phyloP scores from a whole-genome alignment of 2,329 filamentous ascomycete genomes.

The Septoria petroselini region DNA sequence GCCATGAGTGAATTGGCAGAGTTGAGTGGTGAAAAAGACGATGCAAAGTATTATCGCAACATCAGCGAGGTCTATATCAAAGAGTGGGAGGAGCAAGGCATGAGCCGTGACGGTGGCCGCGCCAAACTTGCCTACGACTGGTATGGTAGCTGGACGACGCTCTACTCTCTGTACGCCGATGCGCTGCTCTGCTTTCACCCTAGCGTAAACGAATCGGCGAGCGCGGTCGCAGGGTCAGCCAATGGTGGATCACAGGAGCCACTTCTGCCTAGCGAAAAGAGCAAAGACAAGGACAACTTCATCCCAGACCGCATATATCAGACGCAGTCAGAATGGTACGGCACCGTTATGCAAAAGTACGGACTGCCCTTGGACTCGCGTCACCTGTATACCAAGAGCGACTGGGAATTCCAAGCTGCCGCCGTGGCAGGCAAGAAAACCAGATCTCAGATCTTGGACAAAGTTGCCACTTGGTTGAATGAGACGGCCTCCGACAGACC shows the following conservation, averaged over 20 bases:
- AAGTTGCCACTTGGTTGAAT: constrained; percentile 77
- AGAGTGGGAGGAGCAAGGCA: constrained; percentile 68
- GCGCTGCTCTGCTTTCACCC: constrained; percentile 75
- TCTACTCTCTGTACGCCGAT: constrained; percentile 84
- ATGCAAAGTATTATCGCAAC: constrained; percentile 57
- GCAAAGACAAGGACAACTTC: constrained; percentile 43
- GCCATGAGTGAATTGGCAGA: constrained; percentile 71
- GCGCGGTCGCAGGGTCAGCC: constrained; percentile 7
- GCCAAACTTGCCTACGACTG: constrained; percentile 77
- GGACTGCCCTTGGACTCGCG: constrained; percentile 78
- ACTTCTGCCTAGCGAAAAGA: constrained; percentile 11
- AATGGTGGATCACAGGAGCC: constrained; percentile 20
- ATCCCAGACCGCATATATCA: constrained; percentile 74
- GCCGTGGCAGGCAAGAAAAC: constrained; percentile 69
- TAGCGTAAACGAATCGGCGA: constrained; percentile 31
- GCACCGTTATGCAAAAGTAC: constrained; percentile 73
- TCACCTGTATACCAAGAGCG: constrained; percentile 75
- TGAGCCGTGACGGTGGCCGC: constrained; percentile 67
- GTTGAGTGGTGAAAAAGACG: constrained; percentile 56
- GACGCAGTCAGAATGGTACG: constrained; percentile 78
- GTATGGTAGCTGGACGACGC: constrained; percentile 76
- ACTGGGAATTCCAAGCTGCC: constrained; percentile 88
- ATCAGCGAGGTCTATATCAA: constrained; percentile 65
- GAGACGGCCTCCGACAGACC: constrained; percentile 73
- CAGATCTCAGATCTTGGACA: constrained; percentile 67